Evolutionary conservation across 352 stramenopile genomes (phyloP).

Genomic region (Pythium catenulatum): DNA sequence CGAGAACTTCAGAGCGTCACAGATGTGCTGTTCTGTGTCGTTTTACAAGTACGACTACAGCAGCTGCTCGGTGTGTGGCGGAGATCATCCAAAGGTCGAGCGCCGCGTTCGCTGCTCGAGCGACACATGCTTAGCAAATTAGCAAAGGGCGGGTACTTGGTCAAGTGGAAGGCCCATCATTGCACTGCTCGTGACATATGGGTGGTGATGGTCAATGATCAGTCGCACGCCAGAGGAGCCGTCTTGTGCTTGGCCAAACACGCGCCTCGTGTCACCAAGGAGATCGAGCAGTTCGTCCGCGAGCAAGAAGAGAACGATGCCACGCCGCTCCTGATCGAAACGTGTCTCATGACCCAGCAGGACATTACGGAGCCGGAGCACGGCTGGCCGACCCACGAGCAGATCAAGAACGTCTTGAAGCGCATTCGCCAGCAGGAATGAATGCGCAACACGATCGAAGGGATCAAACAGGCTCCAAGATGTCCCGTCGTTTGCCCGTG

Average conservation of each 20-base stretch:
- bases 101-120: conserved; percentile 4
- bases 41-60: not conserved
- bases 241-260: not conserved
- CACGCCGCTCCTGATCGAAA: not conserved
- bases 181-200: not conserved
- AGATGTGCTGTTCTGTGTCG: conserved; percentile 24
- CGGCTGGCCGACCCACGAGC: not conserved
- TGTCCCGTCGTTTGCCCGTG: not conserved
- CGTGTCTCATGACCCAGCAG: not conserved
- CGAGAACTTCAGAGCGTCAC: too few relatives aligned
- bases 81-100: not conserved
- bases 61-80: not conserved
- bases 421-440: not conserved
- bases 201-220: not conserved
- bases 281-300: not conserved
- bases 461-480: not conserved
- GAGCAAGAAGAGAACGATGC: not conserved
- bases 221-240: not conserved
- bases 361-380: not conserved
- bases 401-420: not conserved
- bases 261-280: not conserved
- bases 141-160: not conserved
- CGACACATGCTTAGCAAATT: not conserved
- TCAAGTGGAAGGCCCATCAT: conserved; percentile 21
- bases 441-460: not conserved